These are phyloP conservation scores for Panicum hallii DNA, from an alignment of 202 grass and related monocot genomes.

Conservation along the genomic window DNA sequence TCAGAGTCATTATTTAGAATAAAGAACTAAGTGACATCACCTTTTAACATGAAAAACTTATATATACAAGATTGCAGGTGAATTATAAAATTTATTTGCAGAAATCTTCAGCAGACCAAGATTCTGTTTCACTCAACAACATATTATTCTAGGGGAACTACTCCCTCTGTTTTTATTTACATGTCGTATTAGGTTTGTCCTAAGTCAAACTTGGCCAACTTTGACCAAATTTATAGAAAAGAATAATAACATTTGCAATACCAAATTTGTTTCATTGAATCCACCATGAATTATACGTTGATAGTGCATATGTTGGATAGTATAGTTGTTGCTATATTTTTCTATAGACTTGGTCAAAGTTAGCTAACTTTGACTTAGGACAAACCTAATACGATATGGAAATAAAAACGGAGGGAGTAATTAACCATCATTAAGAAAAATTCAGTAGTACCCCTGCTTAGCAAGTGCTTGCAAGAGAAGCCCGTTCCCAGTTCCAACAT, in stretches of 20 bases:
- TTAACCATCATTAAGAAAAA: conserved; percentile 26
- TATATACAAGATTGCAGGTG: not conserved
- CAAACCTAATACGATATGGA: no score
- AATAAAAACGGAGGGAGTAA: not conserved
- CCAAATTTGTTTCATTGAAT: no score
- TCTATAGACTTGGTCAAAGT: no score
- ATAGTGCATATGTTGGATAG: no score
- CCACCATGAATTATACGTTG: no score
- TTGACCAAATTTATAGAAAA: no score
- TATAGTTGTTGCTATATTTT: no score
- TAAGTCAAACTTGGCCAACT: no score
- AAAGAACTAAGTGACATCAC: not conserved
- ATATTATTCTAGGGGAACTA: not conserved
- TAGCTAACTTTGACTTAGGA: no score
- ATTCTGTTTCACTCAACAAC: not conserved
- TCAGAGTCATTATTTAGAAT: not conserved
- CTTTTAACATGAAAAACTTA: conserved; percentile 10
- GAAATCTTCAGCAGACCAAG: conserved; percentile 7
- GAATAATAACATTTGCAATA: no score
- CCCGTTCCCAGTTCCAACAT: conserved; percentile 95
- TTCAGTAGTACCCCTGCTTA: conserved; percentile 71
- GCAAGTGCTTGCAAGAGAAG: conserved; percentile 89
- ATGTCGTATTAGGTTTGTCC: no score
- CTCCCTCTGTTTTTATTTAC: no score
- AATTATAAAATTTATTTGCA: not conserved